Conservation (phyloP, 2,329 filamentous ascomycete species). For the Hypoxylon sp. region DNA sequence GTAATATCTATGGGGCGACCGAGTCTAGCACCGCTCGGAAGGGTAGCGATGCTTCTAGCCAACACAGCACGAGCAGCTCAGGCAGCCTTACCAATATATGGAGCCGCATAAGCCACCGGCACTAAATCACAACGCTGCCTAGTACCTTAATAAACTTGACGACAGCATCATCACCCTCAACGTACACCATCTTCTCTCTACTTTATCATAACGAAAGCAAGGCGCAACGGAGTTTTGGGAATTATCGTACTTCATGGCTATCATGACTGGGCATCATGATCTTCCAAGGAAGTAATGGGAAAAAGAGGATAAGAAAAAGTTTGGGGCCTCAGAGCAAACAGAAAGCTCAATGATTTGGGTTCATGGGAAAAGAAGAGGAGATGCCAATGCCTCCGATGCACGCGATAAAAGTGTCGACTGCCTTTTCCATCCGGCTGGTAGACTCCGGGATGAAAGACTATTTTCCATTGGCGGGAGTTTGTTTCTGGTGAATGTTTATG, state of each 20-base stretch:
- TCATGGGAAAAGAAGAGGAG: conserved; percentile 27
- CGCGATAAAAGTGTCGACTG: conserved; percentile 20
- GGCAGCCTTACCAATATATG: conserved; percentile 55
- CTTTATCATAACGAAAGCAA: conserved; percentile 28
- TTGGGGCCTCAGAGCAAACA: conserved; percentile 56
- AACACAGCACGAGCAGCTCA: conserved; percentile 52
- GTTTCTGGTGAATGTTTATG: conserved; percentile 62
- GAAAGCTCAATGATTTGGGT: conserved; percentile 43
- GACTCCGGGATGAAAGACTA: conserved; percentile 47
- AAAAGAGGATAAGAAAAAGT: conserved; percentile 20
- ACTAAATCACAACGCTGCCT: conserved; percentile 33
- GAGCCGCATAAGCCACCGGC: conserved; percentile 59
- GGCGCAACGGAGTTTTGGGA: conserved; percentile 42
- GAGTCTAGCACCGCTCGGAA: conserved; percentile 45
- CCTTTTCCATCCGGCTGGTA: conserved; percentile 47
- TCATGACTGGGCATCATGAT: not conserved
- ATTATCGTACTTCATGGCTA: conserved; percentile 10
- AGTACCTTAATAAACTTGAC: not conserved
- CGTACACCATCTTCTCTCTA: conserved; percentile 33
- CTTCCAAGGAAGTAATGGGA: conserved; percentile 1
- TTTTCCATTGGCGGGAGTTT: conserved; percentile 55
- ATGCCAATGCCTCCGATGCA: conserved; percentile 31
- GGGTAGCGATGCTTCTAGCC: conserved; percentile 53
- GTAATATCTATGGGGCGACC: conserved; percentile 63
- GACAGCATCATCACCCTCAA: conserved; percentile 13